Evolutionary conservation across 2,329 filamentous ascomycete genomes (phyloP).

Genomic region (Ascochyta clinopodiicola): DNA sequence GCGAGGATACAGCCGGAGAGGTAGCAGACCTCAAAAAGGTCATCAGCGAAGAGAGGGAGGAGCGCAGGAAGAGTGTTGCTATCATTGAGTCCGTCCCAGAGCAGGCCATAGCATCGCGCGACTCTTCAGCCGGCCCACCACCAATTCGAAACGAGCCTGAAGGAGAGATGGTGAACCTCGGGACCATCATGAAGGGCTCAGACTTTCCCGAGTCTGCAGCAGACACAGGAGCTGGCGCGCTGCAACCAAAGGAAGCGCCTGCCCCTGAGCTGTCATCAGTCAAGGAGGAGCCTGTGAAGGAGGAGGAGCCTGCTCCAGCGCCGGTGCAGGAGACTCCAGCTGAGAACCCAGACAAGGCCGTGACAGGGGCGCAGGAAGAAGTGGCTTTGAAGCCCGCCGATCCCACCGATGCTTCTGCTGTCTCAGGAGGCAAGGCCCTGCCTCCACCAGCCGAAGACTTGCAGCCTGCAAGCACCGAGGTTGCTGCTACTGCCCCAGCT

Average conservation of each 20-base stretch:
- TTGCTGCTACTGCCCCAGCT: slow-evolving; percentile 4
- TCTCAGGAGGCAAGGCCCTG: slow-evolving; percentile 49
- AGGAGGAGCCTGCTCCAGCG: not conserved
- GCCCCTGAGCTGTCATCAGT: slow-evolving; percentile 12
- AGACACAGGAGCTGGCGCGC: slow-evolving; percentile 15
- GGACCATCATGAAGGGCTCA: slow-evolving; percentile 46
- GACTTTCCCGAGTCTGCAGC: slow-evolving; percentile 38
- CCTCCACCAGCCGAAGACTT: slow-evolving; percentile 40
- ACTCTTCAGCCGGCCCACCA: slow-evolving; percentile 45
- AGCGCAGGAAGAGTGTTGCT: slow-evolving; percentile 45
- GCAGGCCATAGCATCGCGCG: slow-evolving; percentile 50
- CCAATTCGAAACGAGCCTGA: slow-evolving; percentile 36
- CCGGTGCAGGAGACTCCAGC: slow-evolving; percentile 26
- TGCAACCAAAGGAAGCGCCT: slow-evolving; percentile 7
- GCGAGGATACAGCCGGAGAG: slow-evolving; percentile 43
- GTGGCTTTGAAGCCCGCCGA: slow-evolving; percentile 50
- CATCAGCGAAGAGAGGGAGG: slow-evolving; percentile 50
- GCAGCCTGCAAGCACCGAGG: slow-evolving; percentile 11
- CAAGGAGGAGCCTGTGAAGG: slow-evolving; percentile 9
- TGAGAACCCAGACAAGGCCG: slow-evolving; percentile 54
- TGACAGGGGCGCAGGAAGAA: slow-evolving; percentile 52
- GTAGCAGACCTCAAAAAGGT: slow-evolving; percentile 49
- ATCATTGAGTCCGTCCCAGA: slow-evolving; percentile 52
- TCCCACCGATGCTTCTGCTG: slow-evolving; percentile 42
- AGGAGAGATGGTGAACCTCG: slow-evolving; percentile 39